A percentile compares a stretch with the other conserved stretches of the same genome.
Conservation (phyloP, 345 rosid species). For the Camelina neglecta region DNA sequence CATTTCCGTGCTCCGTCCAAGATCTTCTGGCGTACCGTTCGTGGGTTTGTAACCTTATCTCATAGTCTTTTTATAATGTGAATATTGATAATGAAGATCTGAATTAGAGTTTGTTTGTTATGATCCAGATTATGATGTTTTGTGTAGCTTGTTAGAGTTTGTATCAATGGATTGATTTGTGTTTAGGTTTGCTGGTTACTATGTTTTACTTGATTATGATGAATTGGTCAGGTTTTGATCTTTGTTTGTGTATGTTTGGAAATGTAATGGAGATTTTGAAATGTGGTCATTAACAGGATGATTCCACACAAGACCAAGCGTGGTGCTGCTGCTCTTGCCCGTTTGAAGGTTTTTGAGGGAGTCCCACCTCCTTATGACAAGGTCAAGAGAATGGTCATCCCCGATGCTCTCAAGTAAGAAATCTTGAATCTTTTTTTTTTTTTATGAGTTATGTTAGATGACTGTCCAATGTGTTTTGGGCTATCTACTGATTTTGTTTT, state of each 20-base stretch:
- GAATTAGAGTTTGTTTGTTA: not conserved
- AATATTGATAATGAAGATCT: slow-evolving; percentile 12
- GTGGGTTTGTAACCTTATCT: slow-evolving; percentile 53
- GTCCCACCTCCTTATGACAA: slow-evolving; percentile 85
- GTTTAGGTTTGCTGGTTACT: not conserved
- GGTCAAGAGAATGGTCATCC: slow-evolving; percentile 85
- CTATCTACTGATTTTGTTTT: not conserved
- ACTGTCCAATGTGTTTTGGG: not conserved
- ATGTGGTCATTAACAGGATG: slow-evolving; percentile 50
- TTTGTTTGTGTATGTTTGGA: not conserved
- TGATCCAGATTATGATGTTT: too few relatives aligned
- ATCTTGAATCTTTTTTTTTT: not conserved
- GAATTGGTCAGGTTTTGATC: not conserved
- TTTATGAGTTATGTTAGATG: too few relatives aligned
- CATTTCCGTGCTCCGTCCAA: slow-evolving; percentile 91
- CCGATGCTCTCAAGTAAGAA: slow-evolving; percentile 83
- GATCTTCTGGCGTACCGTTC: slow-evolving; percentile 93
- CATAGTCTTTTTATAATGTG: not conserved
- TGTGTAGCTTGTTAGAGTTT: not conserved
- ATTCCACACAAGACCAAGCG: slow-evolving; percentile 91
- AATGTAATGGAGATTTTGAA: not conserved
- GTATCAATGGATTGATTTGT: not conserved
- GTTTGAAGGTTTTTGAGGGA: slow-evolving; percentile 82
- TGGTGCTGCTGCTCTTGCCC: slow-evolving; percentile 79
- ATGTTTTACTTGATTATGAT: not conserved